Evolutionary conservation across 345 rosid species (phyloP).

Genomic region (Boechera divaricarpa): DNA sequence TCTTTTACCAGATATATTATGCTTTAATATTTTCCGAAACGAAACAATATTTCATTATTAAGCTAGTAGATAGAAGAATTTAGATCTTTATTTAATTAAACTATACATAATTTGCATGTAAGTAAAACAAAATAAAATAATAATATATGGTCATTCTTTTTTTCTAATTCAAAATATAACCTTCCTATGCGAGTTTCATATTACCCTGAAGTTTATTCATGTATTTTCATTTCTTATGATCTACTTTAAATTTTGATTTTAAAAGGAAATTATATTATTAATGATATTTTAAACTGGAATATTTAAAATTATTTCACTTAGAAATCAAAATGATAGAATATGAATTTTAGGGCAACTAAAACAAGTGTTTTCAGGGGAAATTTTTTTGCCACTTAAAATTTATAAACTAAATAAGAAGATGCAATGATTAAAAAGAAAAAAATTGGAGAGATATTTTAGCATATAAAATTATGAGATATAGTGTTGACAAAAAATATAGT

Average conservation of each 20-base stretch:
- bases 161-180: neutral
- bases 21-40: neutral
- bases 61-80: neutral
- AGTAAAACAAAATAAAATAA: too few species aligned
- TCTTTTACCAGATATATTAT: neutral
- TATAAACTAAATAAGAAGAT: too few species aligned
- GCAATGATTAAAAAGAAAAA: too few species aligned
- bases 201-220: neutral
- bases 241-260: too few species aligned
- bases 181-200: neutral
- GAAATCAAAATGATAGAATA: neutral
- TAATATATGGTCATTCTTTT: neutral
- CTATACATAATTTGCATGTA: neutral
- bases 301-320: too few species aligned
- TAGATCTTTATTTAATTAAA: neutral
- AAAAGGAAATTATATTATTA: too few species aligned
- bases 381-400: too few species aligned
- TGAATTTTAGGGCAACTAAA: too few species aligned
- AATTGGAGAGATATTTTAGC: neutral
- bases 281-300: neutral
- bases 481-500: neutral
- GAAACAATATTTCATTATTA: neutral
- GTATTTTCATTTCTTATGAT: neutral
- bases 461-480: neutral
- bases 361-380: too few species aligned